Conservation (phyloP, 352 stramenopile species). For the Phytophthora tubulina region DNA sequence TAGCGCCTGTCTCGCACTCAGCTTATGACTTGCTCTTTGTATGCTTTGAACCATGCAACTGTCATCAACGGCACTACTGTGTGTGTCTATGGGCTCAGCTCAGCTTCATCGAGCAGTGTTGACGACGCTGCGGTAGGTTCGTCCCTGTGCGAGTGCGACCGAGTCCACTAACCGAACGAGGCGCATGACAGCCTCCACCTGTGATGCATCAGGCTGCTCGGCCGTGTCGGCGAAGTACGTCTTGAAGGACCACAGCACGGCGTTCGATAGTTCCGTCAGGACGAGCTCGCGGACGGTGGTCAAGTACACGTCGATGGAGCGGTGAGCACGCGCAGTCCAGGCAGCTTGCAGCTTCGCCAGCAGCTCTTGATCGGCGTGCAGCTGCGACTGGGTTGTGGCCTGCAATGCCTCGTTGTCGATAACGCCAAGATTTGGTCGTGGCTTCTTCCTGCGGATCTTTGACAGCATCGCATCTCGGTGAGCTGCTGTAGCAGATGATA, state of each 20-base stretch:
- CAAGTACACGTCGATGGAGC: constrained; percentile 32
- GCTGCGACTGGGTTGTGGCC: not conserved
- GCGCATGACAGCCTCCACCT: constrained; percentile 52
- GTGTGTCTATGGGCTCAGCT: no score
- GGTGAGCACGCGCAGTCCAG: constrained; percentile 6
- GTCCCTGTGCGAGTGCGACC: constrained; percentile 40
- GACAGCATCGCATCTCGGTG: constrained; percentile 60
- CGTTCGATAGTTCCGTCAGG: constrained; percentile 63
- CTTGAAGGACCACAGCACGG: constrained; percentile 65
- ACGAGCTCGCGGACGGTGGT: constrained; percentile 53
- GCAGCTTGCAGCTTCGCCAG: constrained; percentile 40
- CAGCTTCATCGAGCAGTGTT: not conserved
- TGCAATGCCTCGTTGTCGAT: constrained; percentile 28
- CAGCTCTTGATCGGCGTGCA: constrained; percentile 24
- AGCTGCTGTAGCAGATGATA: constrained; percentile 33
- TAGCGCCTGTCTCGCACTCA: constrained; percentile 6
- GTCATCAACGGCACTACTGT: constrained; percentile 5
- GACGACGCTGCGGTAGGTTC: constrained; percentile 46
- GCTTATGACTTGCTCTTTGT: constrained; percentile 20
- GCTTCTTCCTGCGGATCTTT: constrained; percentile 44
- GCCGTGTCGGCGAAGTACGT: constrained; percentile 48
- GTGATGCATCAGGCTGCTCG: constrained; percentile 34
- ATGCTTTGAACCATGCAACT: constrained; percentile 2
- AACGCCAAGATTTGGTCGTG: constrained; percentile 7
- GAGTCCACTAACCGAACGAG: constrained; percentile 63